These are phyloP conservation scores for Aechmea fasciata DNA, from an alignment of 176 grass and related monocot species.

Conservation along the genomic window DNA sequence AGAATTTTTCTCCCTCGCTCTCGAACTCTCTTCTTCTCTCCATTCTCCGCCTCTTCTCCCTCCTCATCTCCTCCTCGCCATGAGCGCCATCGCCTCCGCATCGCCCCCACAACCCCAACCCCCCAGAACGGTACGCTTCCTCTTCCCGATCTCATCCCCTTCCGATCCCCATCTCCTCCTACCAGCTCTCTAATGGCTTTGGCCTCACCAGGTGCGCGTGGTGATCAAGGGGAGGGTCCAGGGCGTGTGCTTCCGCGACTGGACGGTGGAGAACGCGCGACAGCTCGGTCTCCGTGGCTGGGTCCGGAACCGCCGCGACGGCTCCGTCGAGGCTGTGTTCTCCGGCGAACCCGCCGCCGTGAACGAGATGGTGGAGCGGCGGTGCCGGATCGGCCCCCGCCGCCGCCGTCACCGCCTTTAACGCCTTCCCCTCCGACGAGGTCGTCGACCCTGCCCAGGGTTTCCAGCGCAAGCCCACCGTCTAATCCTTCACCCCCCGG, in stretches of 20 bases:
- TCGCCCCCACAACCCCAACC: constrained; percentile 12
- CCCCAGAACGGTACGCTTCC: constrained; percentile 6
- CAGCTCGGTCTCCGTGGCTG: constrained; percentile 61
- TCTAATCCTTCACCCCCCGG: constrained; percentile 8
- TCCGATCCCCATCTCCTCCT: neutral
- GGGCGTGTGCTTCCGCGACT: constrained; percentile 74
- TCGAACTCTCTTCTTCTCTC: neutral
- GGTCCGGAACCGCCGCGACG: constrained; percentile 78
- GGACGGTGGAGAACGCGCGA: constrained; percentile 57
- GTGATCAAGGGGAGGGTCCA: constrained; percentile 71
- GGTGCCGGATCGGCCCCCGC: constrained; percentile 40
- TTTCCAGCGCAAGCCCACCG: constrained; percentile 60
- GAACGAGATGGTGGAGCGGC: constrained; percentile 59
- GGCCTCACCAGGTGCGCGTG: constrained; percentile 29
- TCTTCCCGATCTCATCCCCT: too few relatives aligned
- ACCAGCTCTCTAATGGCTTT: neutral
- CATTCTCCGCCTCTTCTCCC: neutral
- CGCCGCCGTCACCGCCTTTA: constrained; percentile 47
- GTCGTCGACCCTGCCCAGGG: constrained; percentile 27
- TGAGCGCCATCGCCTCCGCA: constrained; percentile 22
- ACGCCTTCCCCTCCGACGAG: constrained; percentile 43
- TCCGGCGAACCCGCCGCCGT: constrained; percentile 43
- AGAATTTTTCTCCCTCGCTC: neutral
- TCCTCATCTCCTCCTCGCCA: constrained; percentile 15
- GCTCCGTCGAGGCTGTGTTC: constrained; percentile 71